Conservation (phyloP, 2,329 filamentous ascomycete species). For the Penicillium sp. region DNA sequence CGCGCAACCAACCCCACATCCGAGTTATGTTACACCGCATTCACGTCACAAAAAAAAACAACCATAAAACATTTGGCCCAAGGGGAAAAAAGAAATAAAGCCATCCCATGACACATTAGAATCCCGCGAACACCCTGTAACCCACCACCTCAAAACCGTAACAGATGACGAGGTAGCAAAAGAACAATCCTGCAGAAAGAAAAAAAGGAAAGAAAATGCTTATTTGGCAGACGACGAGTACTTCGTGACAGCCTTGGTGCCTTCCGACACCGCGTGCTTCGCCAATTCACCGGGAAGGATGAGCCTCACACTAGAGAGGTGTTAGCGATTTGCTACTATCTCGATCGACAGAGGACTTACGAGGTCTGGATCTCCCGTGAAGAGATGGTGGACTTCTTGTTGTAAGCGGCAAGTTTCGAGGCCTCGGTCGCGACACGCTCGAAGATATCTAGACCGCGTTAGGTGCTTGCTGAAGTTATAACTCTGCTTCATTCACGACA, state of each 20-base stretch:
- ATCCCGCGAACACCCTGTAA: constrained; percentile 40
- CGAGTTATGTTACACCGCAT: constrained; percentile 42
- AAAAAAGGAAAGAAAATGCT: constrained; percentile 45
- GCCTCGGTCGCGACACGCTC: constrained; percentile 98
- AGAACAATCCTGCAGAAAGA: too few relatives aligned
- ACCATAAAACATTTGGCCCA: too few relatives aligned
- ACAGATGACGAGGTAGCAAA: constrained; percentile 36
- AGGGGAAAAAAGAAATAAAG: constrained; percentile 34
- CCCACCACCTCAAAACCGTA: constrained; percentile 38
- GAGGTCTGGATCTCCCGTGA: constrained; percentile 99
- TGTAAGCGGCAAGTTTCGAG: constrained; percentile 98
- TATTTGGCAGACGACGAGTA: constrained; percentile 99
- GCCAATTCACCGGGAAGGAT: constrained; percentile 97
- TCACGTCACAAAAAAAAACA: constrained; percentile 36
- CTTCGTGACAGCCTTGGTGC: constrained; percentile 99
- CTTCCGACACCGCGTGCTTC: constrained; percentile 98
- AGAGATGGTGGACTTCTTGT: constrained; percentile 99
- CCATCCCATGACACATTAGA: constrained; percentile 45
- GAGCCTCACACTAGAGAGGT: constrained; percentile 83
- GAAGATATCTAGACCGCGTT: constrained; percentile 69
- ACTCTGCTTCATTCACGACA: too few relatives aligned
- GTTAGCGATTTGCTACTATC: too few relatives aligned
- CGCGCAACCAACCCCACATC: constrained; percentile 29
- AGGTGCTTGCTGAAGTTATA: too few relatives aligned
- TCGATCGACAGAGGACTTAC: too few relatives aligned